phyloP scores from a whole-genome alignment of 192 early-diverging fungal genomes.

The Backusella parvicylindrica region DNA sequence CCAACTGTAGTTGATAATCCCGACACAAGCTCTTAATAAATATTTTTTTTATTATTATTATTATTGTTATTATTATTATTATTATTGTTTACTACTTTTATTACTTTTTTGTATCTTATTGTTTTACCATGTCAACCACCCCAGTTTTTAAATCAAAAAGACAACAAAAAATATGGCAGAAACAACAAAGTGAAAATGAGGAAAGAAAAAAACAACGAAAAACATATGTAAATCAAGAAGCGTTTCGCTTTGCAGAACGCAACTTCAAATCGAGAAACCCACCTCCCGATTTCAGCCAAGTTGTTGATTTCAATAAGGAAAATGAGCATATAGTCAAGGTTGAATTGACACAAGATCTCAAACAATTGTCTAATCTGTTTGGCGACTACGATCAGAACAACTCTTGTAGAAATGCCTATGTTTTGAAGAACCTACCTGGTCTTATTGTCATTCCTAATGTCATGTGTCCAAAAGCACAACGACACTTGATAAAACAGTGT shows the following conservation, averaged over 20 bases:
- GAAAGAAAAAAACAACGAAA: slow-evolving; percentile 13
- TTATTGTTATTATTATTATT: background rate
- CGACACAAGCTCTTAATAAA: background rate
- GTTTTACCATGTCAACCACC: slow-evolving; percentile 3
- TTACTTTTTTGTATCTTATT: background rate
- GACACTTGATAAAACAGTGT: slow-evolving; percentile 64
- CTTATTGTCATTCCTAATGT: slow-evolving; percentile 78
- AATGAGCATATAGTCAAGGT: background rate
- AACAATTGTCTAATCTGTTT: slow-evolving; percentile 5
- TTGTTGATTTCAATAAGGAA: slow-evolving; percentile 51
- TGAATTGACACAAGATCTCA: slow-evolving; percentile 1
- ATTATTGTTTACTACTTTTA: background rate
- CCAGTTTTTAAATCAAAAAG: slow-evolving; percentile 23
- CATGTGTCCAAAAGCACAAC: slow-evolving; percentile 68
- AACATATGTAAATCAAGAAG: slow-evolving; percentile 45
- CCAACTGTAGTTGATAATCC: background rate
- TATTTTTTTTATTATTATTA: background rate
- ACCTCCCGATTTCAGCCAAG: slow-evolving; percentile 47
- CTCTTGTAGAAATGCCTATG: background rate
- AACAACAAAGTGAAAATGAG: slow-evolving; percentile 15
- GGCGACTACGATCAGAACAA: background rate
- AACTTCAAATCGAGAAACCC: slow-evolving; percentile 49
- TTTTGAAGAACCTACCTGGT: slow-evolving; percentile 22
- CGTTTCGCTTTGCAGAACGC: slow-evolving; percentile 72
- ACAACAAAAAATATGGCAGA: slow-evolving; percentile 23